Percentiles rank a stretch among this genome's conserved stretches.
phyloP scores from a whole-genome alignment of 768 basidiomycete genomes.

The Gymnopilus junonius region DNA sequence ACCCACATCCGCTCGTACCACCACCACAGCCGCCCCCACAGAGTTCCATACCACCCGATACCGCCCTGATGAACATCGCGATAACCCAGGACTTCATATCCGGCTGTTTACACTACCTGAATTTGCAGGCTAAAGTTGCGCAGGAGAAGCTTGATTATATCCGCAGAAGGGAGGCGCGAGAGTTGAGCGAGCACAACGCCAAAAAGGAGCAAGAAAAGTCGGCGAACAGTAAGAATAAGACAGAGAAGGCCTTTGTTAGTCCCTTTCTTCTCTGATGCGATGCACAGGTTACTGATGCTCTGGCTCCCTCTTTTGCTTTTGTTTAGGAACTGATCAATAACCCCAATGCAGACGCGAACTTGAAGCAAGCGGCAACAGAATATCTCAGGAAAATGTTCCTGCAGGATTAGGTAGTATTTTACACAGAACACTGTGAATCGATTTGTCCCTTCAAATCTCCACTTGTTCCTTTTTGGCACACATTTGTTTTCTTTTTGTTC shows the following conservation, averaged over 20 bases:
- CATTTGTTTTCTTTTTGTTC: neutral
- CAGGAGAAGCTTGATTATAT: constrained; percentile 74
- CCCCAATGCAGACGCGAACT: constrained; percentile 56
- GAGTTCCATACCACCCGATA: constrained; percentile 6
- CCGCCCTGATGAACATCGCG: constrained; percentile 18
- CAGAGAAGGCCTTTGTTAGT: constrained; percentile 65
- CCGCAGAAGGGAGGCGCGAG: constrained; percentile 70
- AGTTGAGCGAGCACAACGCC: constrained; percentile 52
- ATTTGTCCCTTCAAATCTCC: neutral
- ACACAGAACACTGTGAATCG: neutral
- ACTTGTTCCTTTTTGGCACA: neutral
- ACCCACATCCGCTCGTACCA: neutral
- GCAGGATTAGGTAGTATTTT: constrained; percentile 33
- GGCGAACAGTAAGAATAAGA: constrained; percentile 56
- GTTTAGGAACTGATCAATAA: constrained; percentile 61
- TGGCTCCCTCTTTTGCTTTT: neutral
- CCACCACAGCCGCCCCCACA: neutral
- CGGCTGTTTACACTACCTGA: constrained; percentile 48
- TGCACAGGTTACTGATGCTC: neutral
- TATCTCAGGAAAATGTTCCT: constrained; percentile 72
- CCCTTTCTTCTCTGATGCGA: neutral
- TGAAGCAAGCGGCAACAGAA: constrained; percentile 71
- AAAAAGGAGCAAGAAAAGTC: constrained; percentile 25
- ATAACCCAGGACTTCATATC: constrained; percentile 27
- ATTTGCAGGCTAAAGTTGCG: constrained; percentile 69